phyloP scores from a whole-genome alignment of 108 stramenopile genomes.

The Skeletonema potamos region DNA sequence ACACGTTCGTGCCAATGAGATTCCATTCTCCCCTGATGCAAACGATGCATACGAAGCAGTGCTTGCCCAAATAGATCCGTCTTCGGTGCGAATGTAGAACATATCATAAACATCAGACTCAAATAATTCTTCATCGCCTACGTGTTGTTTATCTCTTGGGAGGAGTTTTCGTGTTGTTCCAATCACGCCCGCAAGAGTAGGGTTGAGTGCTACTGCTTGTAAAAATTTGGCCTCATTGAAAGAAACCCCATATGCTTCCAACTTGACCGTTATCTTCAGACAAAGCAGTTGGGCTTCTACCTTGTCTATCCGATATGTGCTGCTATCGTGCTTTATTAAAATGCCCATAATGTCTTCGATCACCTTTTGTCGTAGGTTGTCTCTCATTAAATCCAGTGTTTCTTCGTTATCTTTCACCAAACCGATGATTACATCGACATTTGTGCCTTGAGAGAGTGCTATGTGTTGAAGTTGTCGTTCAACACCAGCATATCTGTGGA shows the following conservation, averaged over 20 bases:
- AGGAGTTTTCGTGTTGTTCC: constrained; percentile 26
- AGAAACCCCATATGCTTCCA: constrained; percentile 38
- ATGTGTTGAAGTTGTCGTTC: constrained; percentile 17
- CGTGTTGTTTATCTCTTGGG: constrained; percentile 2
- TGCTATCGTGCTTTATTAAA: neutral
- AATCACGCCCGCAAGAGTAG: constrained; percentile 22
- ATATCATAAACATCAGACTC: constrained; percentile 40
- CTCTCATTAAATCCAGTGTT: constrained; percentile 33
- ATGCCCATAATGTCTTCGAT: constrained; percentile 34
- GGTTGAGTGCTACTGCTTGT: constrained; percentile 31
- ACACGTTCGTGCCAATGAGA: neutral
- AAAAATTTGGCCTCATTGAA: constrained; percentile 44
- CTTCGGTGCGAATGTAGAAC: constrained; percentile 34
- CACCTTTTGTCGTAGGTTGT: constrained; percentile 37
- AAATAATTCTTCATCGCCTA: constrained; percentile 5
- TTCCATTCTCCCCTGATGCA: neutral
- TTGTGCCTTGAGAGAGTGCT: constrained; percentile 8
- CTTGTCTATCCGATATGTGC: constrained; percentile 14
- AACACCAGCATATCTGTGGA: constrained; percentile 17
- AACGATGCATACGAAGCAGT: neutral
- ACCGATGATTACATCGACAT: constrained; percentile 8
- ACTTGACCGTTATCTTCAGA: constrained; percentile 47
- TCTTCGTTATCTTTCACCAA: constrained; percentile 35
- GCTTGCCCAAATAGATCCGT: constrained; percentile 1
- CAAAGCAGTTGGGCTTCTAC: constrained; percentile 33